These are phyloP conservation scores for Verbena officinalis DNA, from an alignment of 257 asterid genomes.

Conservation along the genomic window DNA sequence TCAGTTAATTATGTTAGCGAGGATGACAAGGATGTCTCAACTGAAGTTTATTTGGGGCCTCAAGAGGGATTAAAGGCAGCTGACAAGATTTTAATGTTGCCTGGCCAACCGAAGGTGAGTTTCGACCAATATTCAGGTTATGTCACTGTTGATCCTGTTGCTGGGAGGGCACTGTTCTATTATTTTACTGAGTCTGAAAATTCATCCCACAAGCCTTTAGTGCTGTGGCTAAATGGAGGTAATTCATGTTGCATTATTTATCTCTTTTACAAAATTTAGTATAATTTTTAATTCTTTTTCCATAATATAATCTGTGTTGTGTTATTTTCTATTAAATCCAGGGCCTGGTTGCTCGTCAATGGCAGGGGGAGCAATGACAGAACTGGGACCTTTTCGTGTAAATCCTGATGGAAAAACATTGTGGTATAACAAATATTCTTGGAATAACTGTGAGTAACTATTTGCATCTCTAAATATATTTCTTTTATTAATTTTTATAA, in stretches of 20 bases:
- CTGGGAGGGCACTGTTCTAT: constrained; percentile 47
- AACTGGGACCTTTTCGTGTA: constrained; percentile 71
- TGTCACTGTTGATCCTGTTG: constrained; percentile 48
- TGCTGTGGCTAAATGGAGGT: constrained; percentile 58
- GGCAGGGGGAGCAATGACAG: constrained; percentile 67
- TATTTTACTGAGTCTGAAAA: constrained; percentile 45
- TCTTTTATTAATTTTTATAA: neutral
- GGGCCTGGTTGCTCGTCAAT: constrained; percentile 89
- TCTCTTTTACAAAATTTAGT: neutral
- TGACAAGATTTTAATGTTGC: constrained; percentile 37
- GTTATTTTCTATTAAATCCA: constrained; percentile 4
- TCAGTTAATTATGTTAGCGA: neutral
- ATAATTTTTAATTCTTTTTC: no score
- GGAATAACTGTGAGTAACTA: constrained; percentile 57
- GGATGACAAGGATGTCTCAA: neutral
- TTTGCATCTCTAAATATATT: neutral
- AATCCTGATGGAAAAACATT: constrained; percentile 61
- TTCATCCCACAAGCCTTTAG: constrained; percentile 45
- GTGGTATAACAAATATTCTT: constrained; percentile 52
- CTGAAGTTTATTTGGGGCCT: constrained; percentile 32
- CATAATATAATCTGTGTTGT: no score
- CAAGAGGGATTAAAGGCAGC: constrained; percentile 45
- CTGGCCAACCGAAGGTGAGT: constrained; percentile 45
- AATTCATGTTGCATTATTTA: neutral
- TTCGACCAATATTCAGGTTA: constrained; percentile 48